These are phyloP conservation scores for Fistulinella prunicolor DNA, from an alignment of 768 basidiomycete species.

Conservation along the genomic window DNA sequence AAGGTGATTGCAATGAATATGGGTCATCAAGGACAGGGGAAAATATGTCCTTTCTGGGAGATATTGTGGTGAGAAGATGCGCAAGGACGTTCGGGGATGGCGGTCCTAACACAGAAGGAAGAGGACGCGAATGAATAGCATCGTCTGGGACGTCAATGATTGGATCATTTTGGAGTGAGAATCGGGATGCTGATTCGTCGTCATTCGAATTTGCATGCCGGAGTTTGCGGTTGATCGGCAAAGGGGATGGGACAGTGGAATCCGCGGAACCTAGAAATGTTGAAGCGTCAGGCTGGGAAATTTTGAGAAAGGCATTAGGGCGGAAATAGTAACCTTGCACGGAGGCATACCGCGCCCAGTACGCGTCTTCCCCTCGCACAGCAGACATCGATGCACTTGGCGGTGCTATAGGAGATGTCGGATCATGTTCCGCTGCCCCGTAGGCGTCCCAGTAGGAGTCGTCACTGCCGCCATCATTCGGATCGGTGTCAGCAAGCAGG, in stretches of 20 bases:
- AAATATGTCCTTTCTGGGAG: conserved; percentile 24
- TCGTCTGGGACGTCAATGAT: conserved; percentile 14
- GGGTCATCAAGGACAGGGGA: conserved; percentile 8
- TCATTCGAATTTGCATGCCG: conserved; percentile 9
- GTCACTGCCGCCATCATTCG: conserved; percentile 35
- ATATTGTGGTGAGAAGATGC: conserved; percentile 26
- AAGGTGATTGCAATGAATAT: conserved; percentile 5
- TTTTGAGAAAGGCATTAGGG: conserved; percentile 14
- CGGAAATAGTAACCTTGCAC: conserved; percentile 54
- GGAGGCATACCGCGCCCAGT: conserved; percentile 72
- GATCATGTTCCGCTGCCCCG: conserved; percentile 36
- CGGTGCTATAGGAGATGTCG: conserved; percentile 10
- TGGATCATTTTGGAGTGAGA: conserved; percentile 7
- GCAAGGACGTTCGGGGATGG: conserved; percentile 27
- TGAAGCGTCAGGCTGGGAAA: conserved; percentile 3
- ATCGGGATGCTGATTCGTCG: conserved; percentile 1
- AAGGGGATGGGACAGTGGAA: conserved; percentile 61
- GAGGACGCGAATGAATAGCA: conserved; percentile 17
- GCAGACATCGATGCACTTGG: conserved; percentile 15
- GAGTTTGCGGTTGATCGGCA: conserved; percentile 30
- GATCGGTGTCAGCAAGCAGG: conserved; percentile 10
- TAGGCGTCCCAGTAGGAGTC: conserved; percentile 73
- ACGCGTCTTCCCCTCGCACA: conserved; percentile 52
- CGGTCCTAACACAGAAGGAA: conserved; percentile 12
- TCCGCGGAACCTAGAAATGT: conserved; percentile 58